phyloP scores from a whole-genome alignment of 176 grass and related monocot species.

The Bothriochloa decipiens region DNA sequence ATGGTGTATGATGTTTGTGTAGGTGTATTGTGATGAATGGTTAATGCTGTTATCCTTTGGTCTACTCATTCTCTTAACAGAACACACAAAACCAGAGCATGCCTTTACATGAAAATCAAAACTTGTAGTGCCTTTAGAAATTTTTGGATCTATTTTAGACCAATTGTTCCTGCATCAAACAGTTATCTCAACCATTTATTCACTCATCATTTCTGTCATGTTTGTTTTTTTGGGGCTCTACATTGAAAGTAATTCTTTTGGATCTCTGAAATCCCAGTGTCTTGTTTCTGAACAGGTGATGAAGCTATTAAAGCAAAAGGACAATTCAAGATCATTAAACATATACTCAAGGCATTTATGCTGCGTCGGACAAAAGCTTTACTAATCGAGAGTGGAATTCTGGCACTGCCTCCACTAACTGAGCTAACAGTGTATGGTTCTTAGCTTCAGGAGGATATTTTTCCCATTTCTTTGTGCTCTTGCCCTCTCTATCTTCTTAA shows the following conservation, averaged over 20 bases:
- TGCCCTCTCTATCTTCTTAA: conserved; percentile 39
- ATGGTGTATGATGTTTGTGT: conserved; percentile 21
- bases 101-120: background rate
- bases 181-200: background rate
- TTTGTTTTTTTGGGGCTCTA: background rate
- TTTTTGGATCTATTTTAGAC: background rate
- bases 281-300: conserved; percentile 58
- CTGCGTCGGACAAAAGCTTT: conserved; percentile 79
- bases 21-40: background rate
- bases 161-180: background rate
- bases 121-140: conserved; percentile 16
- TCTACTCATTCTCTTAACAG: background rate
- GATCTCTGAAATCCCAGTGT: background rate
- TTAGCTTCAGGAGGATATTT: conserved; percentile 22
- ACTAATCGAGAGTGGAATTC: conserved; percentile 73
- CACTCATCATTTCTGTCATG: conserved; percentile 22
- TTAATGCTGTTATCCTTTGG: conserved; percentile 14
- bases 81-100: background rate
- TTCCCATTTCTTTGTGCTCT: conserved; percentile 2
- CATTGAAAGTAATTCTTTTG: background rate
- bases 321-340: conserved; percentile 83
- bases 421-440: conserved; percentile 85
- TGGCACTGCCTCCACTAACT: conserved; percentile 79
- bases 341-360: conserved; percentile 93
- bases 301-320: conserved; percentile 59